Conservation (phyloP, 805 yeast genomes). For the Wickerhamiella shivajii region DNA sequence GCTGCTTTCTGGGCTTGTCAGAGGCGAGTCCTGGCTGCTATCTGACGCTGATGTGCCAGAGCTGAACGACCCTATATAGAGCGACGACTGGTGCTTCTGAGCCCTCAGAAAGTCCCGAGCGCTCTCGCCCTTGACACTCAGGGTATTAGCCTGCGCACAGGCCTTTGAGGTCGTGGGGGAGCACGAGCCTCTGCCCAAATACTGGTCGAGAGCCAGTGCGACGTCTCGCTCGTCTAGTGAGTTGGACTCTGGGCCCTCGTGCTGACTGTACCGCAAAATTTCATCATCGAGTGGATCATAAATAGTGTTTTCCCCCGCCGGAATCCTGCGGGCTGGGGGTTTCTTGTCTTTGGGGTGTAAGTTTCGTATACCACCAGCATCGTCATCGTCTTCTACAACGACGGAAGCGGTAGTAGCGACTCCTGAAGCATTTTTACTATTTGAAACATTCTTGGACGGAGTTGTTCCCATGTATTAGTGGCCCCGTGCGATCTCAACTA, state of each 20-base stretch:
- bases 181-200: constrained; percentile 1
- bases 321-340: too few relatives aligned
- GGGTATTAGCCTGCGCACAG: too few relatives aligned
- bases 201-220: constrained; percentile 7
- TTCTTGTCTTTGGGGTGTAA: too few relatives aligned
- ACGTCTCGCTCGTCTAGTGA: not conserved
- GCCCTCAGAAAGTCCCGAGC: too few relatives aligned
- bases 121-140: too few relatives aligned
- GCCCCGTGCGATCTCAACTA: not conserved
- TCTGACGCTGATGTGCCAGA: constrained; percentile 8
- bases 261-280: too few relatives aligned
- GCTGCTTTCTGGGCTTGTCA: constrained; percentile 8
- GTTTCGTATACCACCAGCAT: constrained; percentile 19
- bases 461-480: constrained; percentile 11
- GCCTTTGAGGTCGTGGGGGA: constrained; percentile 2
- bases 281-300: constrained; percentile 13
- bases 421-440: constrained; percentile 12
- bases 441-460: constrained; percentile 14
- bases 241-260: too few relatives aligned
- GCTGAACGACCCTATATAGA: too few relatives aligned
- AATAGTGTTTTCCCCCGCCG: too few relatives aligned
- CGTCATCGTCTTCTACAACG: constrained; percentile 20
- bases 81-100: too few relatives aligned
- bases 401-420: constrained; percentile 13
- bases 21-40: constrained; percentile 3